phyloP scores from a whole-genome alignment of 148 eudicot species.

The Vaccinium macrocarpon region DNA sequence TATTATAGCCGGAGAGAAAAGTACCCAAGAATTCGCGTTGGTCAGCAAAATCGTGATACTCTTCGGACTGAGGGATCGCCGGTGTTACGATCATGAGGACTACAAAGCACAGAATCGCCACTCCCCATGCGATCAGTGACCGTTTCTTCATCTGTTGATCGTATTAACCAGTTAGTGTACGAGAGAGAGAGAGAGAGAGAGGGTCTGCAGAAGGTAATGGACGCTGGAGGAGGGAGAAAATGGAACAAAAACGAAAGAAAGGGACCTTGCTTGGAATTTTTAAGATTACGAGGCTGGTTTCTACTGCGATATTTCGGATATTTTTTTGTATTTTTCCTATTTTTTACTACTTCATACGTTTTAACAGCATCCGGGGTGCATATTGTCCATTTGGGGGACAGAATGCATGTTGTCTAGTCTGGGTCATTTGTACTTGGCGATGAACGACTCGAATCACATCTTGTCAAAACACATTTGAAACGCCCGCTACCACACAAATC shows the following conservation, averaged over 20 bases:
- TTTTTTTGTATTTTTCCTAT: too few species aligned
- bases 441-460: too few species aligned
- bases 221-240: neutral
- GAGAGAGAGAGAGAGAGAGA: neutral
- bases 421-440: too few species aligned
- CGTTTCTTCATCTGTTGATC: constrained; percentile 45
- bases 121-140: constrained; percentile 38
- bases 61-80: constrained; percentile 75
- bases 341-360: too few species aligned
- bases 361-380: too few species aligned
- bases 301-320: too few species aligned
- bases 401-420: too few species aligned
- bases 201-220: neutral
- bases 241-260: neutral
- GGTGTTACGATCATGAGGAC: constrained; percentile 83
- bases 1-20: neutral
- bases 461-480: too few species aligned
- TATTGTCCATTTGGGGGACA: too few species aligned
- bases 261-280: too few species aligned
- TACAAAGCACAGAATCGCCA: constrained; percentile 55
- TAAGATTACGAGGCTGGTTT: too few species aligned
- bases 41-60: constrained; percentile 85
- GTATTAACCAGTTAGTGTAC: neutral
- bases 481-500: too few species aligned
- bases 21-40: constrained; percentile 67